These are phyloP conservation scores for Pisolithus orientalis DNA, from an alignment of 768 basidiomycete genomes.

Conservation along the genomic window DNA sequence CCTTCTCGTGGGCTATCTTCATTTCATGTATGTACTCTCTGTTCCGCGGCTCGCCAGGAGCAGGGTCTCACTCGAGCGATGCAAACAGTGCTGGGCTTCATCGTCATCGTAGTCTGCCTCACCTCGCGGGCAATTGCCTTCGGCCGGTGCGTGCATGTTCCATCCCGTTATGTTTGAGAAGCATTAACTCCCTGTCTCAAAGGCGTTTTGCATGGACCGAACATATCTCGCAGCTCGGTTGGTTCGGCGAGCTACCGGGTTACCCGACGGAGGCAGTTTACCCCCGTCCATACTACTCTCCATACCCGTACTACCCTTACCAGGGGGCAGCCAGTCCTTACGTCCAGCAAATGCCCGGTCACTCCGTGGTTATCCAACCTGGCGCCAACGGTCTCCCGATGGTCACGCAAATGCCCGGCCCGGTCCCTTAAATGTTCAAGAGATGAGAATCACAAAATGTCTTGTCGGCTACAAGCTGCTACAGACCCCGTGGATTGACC, in stretches of 20 bases:
- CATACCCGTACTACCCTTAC: conserved; percentile 31
- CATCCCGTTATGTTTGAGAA: not conserved
- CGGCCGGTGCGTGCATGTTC: conserved; percentile 21
- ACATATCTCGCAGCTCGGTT: conserved; percentile 54
- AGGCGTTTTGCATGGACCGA: conserved; percentile 28
- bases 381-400: conserved; percentile 52
- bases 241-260: conserved; percentile 70
- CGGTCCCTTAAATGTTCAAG: conserved; percentile 11
- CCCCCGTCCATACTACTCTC: conserved; percentile 11
- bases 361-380: conserved; percentile 65
- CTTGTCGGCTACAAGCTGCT: no score
- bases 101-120: conserved; percentile 52
- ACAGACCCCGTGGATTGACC: no score
- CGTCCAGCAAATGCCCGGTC: conserved; percentile 49
- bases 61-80: not conserved
- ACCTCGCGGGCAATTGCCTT: conserved; percentile 33
- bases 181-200: not conserved
- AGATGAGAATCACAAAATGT: not conserved
- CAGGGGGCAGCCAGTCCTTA: conserved; percentile 27
- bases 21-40: conserved; percentile 34
- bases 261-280: conserved; percentile 31
- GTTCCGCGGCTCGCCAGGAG: not conserved
- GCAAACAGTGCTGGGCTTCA: conserved; percentile 38
- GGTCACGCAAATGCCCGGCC: conserved; percentile 52
- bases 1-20: conserved; percentile 74